Evolutionary conservation across 2,329 filamentous ascomycete species (phyloP), one percentile per base, ranked within the genome.

Genomic region (Davidsoniella virescens): DNA sequence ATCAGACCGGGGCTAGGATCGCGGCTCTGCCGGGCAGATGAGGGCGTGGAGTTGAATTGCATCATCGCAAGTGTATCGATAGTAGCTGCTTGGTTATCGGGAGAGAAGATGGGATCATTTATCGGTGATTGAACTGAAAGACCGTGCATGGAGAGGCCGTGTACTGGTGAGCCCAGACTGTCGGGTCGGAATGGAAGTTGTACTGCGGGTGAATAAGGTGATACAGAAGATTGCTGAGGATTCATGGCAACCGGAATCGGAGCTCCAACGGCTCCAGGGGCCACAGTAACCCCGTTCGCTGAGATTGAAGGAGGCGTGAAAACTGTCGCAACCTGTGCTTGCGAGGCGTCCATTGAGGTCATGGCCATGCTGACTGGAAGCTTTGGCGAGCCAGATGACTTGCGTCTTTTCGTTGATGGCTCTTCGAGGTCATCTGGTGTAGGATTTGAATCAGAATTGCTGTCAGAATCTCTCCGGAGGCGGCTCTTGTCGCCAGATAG

Each of bases 321-420:
- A 7, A 42, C 36, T 41, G 26, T 16, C 18, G 38, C 42, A 2
- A 36, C 23, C 10, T 39, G 47, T 25, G 38, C 37, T 16, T 54
- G 49, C 45, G 64, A 67, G 2, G 76, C 80, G 57, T 92, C 84
- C 36, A 92, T 69, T 50, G 78, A 78, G 2, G 87, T 94, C 87
- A 94, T 94, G 6, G 81, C 75, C 57, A 94, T 65, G 14, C 76
- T 80, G 16, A 75, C 78, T 0, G 86, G 84, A 12, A 93, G 67
- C 62, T 85, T 85, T 33, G 76, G 75, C 39, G 73, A 73, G 61
- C 81, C 87, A 42, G 52, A 51, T 5, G 82, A 79, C 63, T 94
- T 94, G 55, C 87, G 76, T 66, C 87, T 87, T 70, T 93, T 94
- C 41, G 77, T 73, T 33, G 71, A 71, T 2, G 83, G 83, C 1